Base-by-base conservation (phyloP, 495 filamentous ascomycete genomes). In the Extremus antarcticus region DNA sequence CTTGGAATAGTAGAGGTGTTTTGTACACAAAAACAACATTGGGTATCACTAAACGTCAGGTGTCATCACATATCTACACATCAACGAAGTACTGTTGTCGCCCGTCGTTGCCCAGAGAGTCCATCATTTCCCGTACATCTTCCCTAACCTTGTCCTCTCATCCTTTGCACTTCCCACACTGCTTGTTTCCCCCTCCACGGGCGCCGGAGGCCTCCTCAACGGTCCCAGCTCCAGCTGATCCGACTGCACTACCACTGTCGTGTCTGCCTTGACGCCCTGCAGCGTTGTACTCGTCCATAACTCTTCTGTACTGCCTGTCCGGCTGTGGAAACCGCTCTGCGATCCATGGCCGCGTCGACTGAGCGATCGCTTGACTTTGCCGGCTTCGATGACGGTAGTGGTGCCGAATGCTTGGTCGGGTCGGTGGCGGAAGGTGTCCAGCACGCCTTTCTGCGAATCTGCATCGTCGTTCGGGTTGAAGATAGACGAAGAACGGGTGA, bases 401-500 rank as follows among this genome's bases (percentile, higher is more conserved):
- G 54, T 56, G 7, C 59, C 59, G 25, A 22, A 61, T 16, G 23
- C 54, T 25, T 54, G 43, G 45, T 61, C 59, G 1, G 59, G 59
- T n/a, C 59, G 41, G 15, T 54, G 35, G 4, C 55, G 47, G 53
- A 62, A 62, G 8, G 56, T 62, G 11, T 58, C 56, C 9, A 62
- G 50, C 20, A 32, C 56, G 9, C 52, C 25, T 3, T 16, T 23
- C 35, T 39, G 22, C 29, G 55, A 51, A 22, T 55, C 56, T 10
- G 25, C 23, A 11, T 35, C 40, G 17, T 75, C 72, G 16, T 71
- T 72, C 43, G 74, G 67, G 53, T 72, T 63, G 58, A 77, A 70
- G 23, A 68, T 23, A 21, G 67, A 53, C 15, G 74, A 70, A 16
- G 74, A 70, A 2, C 85, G 75, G n/a, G 85, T 90, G 8, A 82